These are phyloP conservation scores for Cladosporium sp. DNA, from an alignment of 2,329 filamentous ascomycete genomes.

Conservation along the genomic window DNA sequence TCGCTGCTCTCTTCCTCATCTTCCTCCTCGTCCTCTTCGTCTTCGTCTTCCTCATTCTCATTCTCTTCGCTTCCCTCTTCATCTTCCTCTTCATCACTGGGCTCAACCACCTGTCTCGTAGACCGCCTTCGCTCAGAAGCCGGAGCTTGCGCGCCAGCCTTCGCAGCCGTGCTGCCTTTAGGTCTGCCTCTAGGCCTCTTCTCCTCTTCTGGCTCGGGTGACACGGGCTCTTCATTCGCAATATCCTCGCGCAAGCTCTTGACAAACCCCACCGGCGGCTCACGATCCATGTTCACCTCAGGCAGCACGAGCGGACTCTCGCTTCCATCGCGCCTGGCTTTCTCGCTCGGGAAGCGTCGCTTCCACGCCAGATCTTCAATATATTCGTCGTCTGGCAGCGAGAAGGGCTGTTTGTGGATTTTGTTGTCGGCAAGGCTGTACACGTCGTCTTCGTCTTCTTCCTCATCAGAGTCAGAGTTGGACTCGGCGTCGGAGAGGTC, in stretches of 20 bases:
- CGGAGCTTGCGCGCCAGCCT: constrained; percentile 13
- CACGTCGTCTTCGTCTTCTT: constrained; percentile 34
- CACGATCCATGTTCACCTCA: constrained; percentile 29
- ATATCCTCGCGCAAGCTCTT: constrained; percentile 28
- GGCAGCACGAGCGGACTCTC: constrained; percentile 26
- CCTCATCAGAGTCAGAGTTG: constrained; percentile 27
- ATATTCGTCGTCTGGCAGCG: constrained; percentile 36
- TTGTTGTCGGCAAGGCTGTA: constrained; percentile 34
- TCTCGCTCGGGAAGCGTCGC: constrained; percentile 26
- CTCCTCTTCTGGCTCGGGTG: constrained; percentile 15
- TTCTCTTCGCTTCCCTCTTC: constrained; percentile 23
- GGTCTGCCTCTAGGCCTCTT: constrained; percentile 15
- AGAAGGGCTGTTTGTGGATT: constrained; percentile 38
- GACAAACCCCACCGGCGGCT: constrained; percentile 30
- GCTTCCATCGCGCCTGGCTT: constrained; percentile 16
- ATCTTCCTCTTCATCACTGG: constrained; percentile 22
- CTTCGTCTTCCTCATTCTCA: constrained; percentile 20
- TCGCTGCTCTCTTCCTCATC: constrained; percentile 17
- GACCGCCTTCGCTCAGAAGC: constrained; percentile 16
- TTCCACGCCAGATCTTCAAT: constrained; percentile 40
- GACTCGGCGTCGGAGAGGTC: constrained; percentile 21
- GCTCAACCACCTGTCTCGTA: constrained; percentile 17
- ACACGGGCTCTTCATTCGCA: constrained; percentile 17
- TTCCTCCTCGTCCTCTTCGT: constrained; percentile 21
- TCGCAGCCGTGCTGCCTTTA: constrained; percentile 16